A percentile compares a stretch with the other conserved stretches of the same genome.
phyloP scores from a whole-genome alignment of 352 stramenopile species.

The Blastocystis sp. region DNA sequence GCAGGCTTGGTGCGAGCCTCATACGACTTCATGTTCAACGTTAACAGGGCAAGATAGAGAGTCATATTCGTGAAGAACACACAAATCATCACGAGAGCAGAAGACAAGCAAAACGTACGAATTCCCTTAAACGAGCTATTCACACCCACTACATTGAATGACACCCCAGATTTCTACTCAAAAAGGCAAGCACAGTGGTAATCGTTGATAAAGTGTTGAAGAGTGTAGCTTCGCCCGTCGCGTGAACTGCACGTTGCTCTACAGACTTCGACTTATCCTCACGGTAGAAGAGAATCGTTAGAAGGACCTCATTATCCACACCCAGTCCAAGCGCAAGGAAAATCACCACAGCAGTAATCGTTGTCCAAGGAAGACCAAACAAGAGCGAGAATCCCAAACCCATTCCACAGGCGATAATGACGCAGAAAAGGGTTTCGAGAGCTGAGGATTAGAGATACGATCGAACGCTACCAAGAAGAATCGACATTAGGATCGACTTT shows the following conservation, averaged over 20 bases:
- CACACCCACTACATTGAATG: constrained; percentile 6
- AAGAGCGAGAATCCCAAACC: constrained; percentile 39
- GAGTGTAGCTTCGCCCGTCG: not conserved
- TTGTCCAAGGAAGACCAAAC: constrained; percentile 45
- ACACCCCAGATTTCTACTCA: not conserved
- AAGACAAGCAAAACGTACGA: constrained; percentile 43
- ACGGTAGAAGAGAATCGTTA: constrained; percentile 42
- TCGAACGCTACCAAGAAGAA: not conserved
- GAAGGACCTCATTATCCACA: constrained; percentile 42
- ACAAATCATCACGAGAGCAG: constrained; percentile 17
- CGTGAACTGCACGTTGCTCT: not conserved
- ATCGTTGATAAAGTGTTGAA: constrained; percentile 44
- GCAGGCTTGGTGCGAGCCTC: not conserved
- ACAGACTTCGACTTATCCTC: not conserved
- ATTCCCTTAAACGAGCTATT: constrained; percentile 54
- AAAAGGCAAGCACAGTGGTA: constrained; percentile 38
- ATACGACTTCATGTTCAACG: not conserved
- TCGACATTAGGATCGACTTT: not conserved
- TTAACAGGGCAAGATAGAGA: not conserved
- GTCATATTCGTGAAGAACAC: constrained; percentile 30
- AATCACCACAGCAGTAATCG: constrained; percentile 25
- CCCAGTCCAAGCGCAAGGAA: constrained; percentile 39
- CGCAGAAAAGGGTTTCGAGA: not conserved
- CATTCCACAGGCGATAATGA: constrained; percentile 9
- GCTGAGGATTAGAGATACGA: not conserved